phyloP scores from a whole-genome alignment of 1,284 basidiomycete species.

The Trametes sp. region DNA sequence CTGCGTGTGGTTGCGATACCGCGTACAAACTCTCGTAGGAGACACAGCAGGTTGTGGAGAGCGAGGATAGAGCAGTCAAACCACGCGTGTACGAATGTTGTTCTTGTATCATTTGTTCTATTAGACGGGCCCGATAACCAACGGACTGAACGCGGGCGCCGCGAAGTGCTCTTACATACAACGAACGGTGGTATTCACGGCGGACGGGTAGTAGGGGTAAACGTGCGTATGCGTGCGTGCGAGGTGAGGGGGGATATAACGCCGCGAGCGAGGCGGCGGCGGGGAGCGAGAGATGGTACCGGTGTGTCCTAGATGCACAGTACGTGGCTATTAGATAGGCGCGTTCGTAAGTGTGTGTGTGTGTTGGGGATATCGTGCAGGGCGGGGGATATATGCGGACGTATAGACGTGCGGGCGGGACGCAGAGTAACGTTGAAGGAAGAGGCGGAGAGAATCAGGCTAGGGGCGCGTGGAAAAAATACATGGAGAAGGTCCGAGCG shows the following conservation, averaged over 20 bases:
- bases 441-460: not conserved
- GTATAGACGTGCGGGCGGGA: not conserved
- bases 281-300: not conserved
- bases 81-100: not conserved
- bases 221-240: not conserved
- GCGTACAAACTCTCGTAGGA: too few relatives aligned
- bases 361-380: slow-evolving; percentile 12
- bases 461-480: slow-evolving; percentile 5
- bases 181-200: slow-evolving; percentile 11
- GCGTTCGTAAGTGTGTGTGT: slow-evolving; percentile 2
- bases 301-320: slow-evolving; percentile 29
- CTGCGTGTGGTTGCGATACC: too few relatives aligned
- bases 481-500: slow-evolving; percentile 23
- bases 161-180: slow-evolving; percentile 24
- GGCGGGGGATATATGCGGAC: slow-evolving; percentile 19
- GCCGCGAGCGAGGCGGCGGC: not conserved
- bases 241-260: slow-evolving; percentile 4
- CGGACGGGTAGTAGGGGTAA: not conserved
- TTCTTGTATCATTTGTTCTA: not conserved
- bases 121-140: slow-evolving; percentile 10
- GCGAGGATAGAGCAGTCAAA: too few relatives aligned
- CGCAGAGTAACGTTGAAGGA: not conserved
- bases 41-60: too few relatives aligned
- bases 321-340: slow-evolving; percentile 27
- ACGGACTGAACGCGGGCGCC: slow-evolving; percentile 3